Evolutionary conservation across 352 stramenopile species (phyloP).

Genomic region (Phytopythium oedochilum): DNA sequence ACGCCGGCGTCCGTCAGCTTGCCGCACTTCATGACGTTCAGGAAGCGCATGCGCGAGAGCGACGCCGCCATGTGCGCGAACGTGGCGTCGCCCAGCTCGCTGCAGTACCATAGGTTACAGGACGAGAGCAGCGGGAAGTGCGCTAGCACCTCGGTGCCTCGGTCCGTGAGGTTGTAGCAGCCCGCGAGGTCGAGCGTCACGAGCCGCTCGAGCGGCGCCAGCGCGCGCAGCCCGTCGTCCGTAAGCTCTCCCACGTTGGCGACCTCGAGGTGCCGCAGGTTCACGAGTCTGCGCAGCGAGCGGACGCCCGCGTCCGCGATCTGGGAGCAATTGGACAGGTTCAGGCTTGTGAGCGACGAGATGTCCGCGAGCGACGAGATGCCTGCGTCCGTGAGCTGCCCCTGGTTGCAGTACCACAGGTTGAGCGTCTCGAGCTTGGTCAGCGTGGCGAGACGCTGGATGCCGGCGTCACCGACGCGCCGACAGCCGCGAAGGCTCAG

Average conservation of each 20-base stretch:
- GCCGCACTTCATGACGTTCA: conserved; percentile 84
- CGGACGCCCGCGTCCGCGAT: conserved; percentile 60
- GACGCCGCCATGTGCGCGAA: conserved; percentile 46
- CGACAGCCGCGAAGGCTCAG: conserved; percentile 62
- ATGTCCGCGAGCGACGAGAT: conserved; percentile 43
- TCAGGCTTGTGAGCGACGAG: conserved; percentile 59
- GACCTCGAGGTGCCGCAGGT: conserved; percentile 64
- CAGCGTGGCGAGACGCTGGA: conserved; percentile 35
- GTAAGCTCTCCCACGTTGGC: conserved; percentile 75
- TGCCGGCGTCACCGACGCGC: conserved; percentile 48
- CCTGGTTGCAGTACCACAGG: conserved; percentile 82
- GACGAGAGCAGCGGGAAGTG: conserved; percentile 55
- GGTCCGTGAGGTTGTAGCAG: conserved; percentile 80
- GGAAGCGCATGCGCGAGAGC: conserved; percentile 52
- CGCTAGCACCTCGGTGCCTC: conserved; percentile 47
- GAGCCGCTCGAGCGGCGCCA: conserved; percentile 51
- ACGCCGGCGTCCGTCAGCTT: conserved; percentile 59
- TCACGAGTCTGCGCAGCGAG: conserved; percentile 41
- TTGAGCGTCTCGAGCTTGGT: conserved; percentile 50
- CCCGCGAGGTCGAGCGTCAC: conserved; percentile 64
- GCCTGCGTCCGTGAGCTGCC: conserved; percentile 56
- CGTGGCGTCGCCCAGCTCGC: conserved; percentile 61
- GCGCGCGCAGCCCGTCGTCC: conserved; percentile 40
- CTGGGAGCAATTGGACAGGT: conserved; percentile 77
- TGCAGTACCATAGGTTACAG: conserved; percentile 83